Base-by-base conservation (phyloP, 2,329 filamentous ascomycete species). In the Hymenoscyphus salicellus region DNA sequence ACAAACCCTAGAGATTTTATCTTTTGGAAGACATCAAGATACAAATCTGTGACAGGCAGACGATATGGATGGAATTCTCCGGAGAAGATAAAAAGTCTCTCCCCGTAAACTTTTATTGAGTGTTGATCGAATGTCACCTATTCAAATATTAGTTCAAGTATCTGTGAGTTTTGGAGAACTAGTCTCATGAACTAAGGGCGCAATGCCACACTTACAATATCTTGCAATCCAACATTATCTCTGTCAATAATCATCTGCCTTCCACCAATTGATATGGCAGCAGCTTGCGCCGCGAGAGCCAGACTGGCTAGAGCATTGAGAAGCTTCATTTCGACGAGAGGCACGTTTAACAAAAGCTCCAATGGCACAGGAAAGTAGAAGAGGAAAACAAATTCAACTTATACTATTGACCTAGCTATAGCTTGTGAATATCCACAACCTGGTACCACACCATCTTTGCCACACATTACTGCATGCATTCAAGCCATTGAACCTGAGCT, bases 21-120 rank as follows among this genome's bases (percentile, higher is more conserved):
- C 77, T 96, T 96, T 72, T 95, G 88, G 70, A 96, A 89, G 1
- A 94, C 74, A 69, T 94, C 91, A 8, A 90, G 80, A 80, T 88
- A 88, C 4, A 90, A 79, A 58, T 80, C 79, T 2, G 85, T 82
- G 1, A 89, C 86, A 1, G 87, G 86, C 0, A 89, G 77, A 69
- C 84, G 68, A 60, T 83, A 89, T 0, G 86, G 85, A 73, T 89
- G 86, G 17, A 89, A 82, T 74, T 89, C 87, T 55, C 85, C 87
- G 63, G 81, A 84, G 74, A 85, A 89, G 36, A 89, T 77, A 72
- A 88, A 82, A 60, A 89, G 75, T 28, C 86, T 79, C 73, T 89
- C 84, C 17, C 87, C 86, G 71, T 84, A 80, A 60, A 89, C 80
- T 68, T 85, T 86, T 8, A 89, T 75, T 1, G 86, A 87, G 67